phyloP scores from a whole-genome alignment of 1,284 basidiomycete genomes.

The Irpex sp. region DNA sequence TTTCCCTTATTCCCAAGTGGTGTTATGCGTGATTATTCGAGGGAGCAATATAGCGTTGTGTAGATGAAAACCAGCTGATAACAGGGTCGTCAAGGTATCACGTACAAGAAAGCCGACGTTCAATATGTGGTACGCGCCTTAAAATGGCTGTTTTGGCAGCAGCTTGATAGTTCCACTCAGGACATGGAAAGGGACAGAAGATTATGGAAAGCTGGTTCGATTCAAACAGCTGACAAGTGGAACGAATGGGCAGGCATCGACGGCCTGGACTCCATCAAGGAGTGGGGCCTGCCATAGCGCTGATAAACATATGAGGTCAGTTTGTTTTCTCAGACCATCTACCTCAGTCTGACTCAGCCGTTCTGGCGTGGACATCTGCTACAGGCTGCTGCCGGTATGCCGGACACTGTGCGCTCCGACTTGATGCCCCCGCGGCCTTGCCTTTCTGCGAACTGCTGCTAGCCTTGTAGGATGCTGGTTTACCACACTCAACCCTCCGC shows the following conservation, averaged over 20 bases:
- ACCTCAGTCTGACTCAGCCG: background rate
- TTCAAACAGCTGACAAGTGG: background rate
- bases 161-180: background rate
- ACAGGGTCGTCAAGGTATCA: too few species aligned
- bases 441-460: background rate
- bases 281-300: conserved; percentile 1
- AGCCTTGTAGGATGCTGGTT: background rate
- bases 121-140: too few species aligned
- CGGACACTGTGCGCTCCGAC: background rate
- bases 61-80: too few species aligned
- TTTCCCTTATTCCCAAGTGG: too few species aligned
- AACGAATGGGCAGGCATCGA: background rate
- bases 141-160: background rate
- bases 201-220: background rate
- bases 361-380: background rate
- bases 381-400: background rate
- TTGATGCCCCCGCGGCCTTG: background rate
- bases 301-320: conserved; percentile 8
- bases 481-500: too few species aligned
- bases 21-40: too few species aligned
- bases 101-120: too few species aligned
- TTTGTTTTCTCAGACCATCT: background rate
- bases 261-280: background rate
- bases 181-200: background rate
- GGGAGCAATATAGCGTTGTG: too few species aligned